Conservation (phyloP, 371 early-diverging fungal species). For the Mortierella sp. region DNA sequence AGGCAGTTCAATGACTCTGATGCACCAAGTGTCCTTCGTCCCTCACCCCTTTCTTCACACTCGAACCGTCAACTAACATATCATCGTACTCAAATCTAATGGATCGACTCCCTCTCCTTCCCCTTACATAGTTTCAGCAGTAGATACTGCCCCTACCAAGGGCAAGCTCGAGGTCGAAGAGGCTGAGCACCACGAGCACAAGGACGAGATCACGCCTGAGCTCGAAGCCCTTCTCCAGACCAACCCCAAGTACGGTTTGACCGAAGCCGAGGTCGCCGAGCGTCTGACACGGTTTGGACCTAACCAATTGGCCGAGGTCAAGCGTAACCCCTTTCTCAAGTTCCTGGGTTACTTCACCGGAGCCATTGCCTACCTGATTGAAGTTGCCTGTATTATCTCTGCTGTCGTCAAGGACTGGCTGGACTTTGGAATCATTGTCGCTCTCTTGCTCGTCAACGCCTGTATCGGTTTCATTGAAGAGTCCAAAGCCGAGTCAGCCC, state of each 20-base stretch:
- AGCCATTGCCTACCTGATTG: conserved; percentile 91
- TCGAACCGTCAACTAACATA: neutral
- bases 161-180: conserved; percentile 62
- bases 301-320: conserved; percentile 86
- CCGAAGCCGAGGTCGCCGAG: conserved; percentile 68
- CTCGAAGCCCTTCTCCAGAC: conserved; percentile 81
- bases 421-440: conserved; percentile 90
- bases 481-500: conserved; percentile 91
- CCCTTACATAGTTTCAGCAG: neutral
- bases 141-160: conserved; percentile 27
- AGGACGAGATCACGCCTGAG: conserved; percentile 79
- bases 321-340: conserved; percentile 87
- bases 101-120: neutral
- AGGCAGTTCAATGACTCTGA: neutral
- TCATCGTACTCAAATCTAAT: neutral
- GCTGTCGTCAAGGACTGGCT: conserved; percentile 74
- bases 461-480: conserved; percentile 93
- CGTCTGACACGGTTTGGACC: conserved; percentile 78
- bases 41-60: neutral
- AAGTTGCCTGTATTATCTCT: conserved; percentile 82
- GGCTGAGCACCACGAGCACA: conserved; percentile 75
- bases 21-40: neutral
- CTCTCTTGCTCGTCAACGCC: conserved; percentile 90
- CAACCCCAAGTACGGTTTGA: conserved; percentile 75
- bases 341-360: conserved; percentile 93